These are phyloP conservation scores for Catunica adiposa DNA, from an alignment of 2,329 filamentous ascomycete species.

Conservation along the genomic window DNA sequence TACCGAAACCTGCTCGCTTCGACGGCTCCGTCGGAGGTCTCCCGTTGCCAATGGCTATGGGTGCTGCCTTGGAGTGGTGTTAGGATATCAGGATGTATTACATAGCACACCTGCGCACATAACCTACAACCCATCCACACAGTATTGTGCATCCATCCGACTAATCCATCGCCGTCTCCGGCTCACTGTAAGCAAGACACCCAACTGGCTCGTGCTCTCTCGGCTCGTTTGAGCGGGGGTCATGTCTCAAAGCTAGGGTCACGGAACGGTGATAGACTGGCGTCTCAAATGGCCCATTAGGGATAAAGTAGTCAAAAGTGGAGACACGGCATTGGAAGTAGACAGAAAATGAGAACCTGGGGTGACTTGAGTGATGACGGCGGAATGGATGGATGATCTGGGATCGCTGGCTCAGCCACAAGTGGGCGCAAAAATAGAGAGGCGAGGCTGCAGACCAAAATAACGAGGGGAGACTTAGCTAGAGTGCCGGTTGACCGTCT, in stretches of 20 bases:
- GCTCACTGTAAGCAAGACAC: background rate
- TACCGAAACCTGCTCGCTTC: too few relatives aligned
- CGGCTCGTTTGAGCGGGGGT: background rate
- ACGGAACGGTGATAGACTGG: background rate
- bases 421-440: background rate
- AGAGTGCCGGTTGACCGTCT: background rate
- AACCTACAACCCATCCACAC: too few relatives aligned
- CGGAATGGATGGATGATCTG: background rate
- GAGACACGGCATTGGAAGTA: background rate
- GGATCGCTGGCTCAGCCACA: background rate
- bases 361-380: background rate
- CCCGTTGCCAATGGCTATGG: too few relatives aligned
- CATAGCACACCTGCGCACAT: too few relatives aligned
- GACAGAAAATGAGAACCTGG: background rate
- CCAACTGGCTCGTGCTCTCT: background rate
- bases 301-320: background rate
- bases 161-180: background rate
- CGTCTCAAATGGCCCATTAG: background rate
- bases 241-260: background rate
- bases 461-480: background rate
- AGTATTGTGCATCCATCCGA: background rate
- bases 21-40: too few relatives aligned
- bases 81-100: too few relatives aligned
- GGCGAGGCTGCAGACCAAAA: background rate
- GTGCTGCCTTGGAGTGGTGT: too few relatives aligned